Conservation (phyloP, 2,329 filamentous ascomycete genomes). For the Grosmannia clavigera region DNA sequence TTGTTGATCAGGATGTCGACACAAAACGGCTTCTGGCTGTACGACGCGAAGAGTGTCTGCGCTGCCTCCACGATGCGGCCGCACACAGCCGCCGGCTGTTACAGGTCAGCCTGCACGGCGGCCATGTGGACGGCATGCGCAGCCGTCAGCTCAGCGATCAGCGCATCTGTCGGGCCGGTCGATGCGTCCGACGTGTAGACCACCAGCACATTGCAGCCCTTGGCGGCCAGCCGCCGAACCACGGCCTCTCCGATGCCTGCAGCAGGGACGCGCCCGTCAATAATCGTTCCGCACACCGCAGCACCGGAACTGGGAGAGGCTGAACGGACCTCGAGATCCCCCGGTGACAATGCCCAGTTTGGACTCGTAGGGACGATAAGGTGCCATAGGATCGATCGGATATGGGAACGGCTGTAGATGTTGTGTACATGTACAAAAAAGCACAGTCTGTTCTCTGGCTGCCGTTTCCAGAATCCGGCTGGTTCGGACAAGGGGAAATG, state of each 20-base stretch:
- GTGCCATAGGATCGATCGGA: neutral
- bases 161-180: conserved; percentile 23
- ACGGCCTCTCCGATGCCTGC: conserved; percentile 49
- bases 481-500: too few species aligned
- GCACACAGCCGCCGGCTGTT: conserved; percentile 14
- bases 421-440: neutral
- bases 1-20: conserved; percentile 5
- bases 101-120: conserved; percentile 7
- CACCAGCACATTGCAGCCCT: conserved; percentile 46
- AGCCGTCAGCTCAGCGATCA: conserved; percentile 28
- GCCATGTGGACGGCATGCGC: conserved; percentile 10
- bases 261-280: neutral
- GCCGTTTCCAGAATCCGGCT: too few species aligned
- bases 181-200: conserved; percentile 29
- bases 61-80: neutral
- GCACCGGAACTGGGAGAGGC: neutral
- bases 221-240: conserved; percentile 43
- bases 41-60: conserved; percentile 19
- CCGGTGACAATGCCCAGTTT: conserved; percentile 32
- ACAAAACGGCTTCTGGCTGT: conserved; percentile 34
- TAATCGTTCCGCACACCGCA: neutral
- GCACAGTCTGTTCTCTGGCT: neutral
- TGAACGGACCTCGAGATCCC: conserved; percentile 24
- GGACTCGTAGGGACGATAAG: neutral
- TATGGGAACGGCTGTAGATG: neutral